These are phyloP conservation scores for Mortierella sp. DNA, from an alignment of 371 early-diverging fungal species.

Conservation along the genomic window DNA sequence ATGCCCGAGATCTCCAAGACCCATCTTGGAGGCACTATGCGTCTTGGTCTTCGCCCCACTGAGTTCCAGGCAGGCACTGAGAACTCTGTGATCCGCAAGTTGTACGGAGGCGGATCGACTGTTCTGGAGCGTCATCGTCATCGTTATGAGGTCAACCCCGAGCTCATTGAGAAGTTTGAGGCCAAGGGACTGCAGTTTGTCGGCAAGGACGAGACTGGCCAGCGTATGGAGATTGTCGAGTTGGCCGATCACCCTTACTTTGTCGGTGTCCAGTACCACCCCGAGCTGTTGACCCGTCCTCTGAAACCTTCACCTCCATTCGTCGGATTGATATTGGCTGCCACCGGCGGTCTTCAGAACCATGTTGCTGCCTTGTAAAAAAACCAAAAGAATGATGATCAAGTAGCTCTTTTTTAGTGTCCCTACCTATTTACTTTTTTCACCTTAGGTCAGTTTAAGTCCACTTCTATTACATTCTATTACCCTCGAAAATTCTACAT, in stretches of 20 bases:
- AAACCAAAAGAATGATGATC: not conserved
- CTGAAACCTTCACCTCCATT: slow-evolving; percentile 95
- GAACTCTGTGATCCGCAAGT: slow-evolving; percentile 60
- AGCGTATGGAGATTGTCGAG: slow-evolving; percentile 98
- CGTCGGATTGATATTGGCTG: slow-evolving; percentile 91
- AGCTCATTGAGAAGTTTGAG: slow-evolving; percentile 82
- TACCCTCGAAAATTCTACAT: too few species aligned
- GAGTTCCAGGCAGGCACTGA: slow-evolving; percentile 80
- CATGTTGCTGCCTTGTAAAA: slow-evolving; percentile 33
- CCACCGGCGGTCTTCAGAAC: slow-evolving; percentile 64
- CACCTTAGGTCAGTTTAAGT: too few species aligned
- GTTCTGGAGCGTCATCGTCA: slow-evolving; percentile 99
- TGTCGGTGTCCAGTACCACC: slow-evolving; percentile 99
- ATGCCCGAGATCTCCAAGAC: slow-evolving; percentile 97
- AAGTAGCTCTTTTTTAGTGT: not conserved
- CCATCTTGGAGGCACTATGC: slow-evolving; percentile 97
- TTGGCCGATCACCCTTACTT: slow-evolving; percentile 94
- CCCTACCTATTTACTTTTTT: too few species aligned
- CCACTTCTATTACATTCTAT: too few species aligned
- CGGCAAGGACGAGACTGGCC: slow-evolving; percentile 93
- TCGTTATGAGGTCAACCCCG: slow-evolving; percentile 98
- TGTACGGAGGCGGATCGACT: slow-evolving; percentile 77
- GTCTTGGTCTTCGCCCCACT: slow-evolving; percentile 94
- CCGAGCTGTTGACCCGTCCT: slow-evolving; percentile 98
- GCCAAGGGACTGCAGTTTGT: slow-evolving; percentile 91